Evolutionary conservation across 75 land plant genomes (phyloP), one percentile per base, ranked within the genome.

Genomic region (Gnetum montanum): DNA sequence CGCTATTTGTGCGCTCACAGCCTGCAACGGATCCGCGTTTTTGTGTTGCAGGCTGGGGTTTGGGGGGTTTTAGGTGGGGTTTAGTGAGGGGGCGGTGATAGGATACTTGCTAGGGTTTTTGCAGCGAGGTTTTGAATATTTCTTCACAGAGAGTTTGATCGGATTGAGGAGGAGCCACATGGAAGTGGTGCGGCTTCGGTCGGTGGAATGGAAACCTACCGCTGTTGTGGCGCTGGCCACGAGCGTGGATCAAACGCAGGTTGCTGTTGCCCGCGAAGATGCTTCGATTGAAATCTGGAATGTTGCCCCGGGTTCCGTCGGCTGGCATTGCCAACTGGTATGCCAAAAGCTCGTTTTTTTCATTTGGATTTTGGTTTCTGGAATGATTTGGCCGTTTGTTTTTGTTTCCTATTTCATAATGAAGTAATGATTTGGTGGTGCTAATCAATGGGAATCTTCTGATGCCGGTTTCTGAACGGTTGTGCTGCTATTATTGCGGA

Each of bases 271-370:
- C 5, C 84, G 96, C 31, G 85, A 74, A 31, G 82, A 83, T 43
- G 91, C 97, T 15, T 70, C 99, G 2, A 76, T 95, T 43, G 99
- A 95, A 72, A 70, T 95, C 26, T 95, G 87, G 88, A 79, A 65
- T 43, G 99, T 83, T 49, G 85, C 99, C 31, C 92, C 88, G 6
- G 99, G 96, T 40, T 90, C 96, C 26, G 85, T 90, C 29, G 92
- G 96, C 19, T 95, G 99, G 99, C 87, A 95, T 67, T 86, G 96
- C 52, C 85, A 86, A 43, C 73, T 95, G 74, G 99, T 95, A 77
- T 24, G 59, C 8, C 74, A 15, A 57, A n/a, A 11, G 37, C n/a
- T 29, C 10, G 24, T 36, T 24, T 20, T 38, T 2, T 31, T 43
- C 49, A 35, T 16, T 30, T 28, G 10, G 1, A 29, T 15, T 56